Evolutionary conservation across 306 rosid species (phyloP), one percentile per base, ranked within the genome.

Genomic region (Vigna radiata): DNA sequence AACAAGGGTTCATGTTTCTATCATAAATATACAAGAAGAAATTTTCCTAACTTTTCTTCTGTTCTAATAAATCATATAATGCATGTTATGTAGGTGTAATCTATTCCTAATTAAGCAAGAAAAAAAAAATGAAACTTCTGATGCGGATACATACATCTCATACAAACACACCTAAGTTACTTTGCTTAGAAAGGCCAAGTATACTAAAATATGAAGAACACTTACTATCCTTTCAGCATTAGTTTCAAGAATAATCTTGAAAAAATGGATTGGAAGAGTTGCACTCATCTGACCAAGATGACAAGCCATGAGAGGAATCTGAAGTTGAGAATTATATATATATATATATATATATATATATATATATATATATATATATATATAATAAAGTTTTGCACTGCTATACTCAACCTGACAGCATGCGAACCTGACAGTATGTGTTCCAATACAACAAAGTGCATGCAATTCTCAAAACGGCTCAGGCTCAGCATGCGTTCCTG

Each of bases 211-310:
- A 27, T 27, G 31, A 27, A 27, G 4, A 27, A 27, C 31, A 27
- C 31, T 39, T 54, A 77, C 81, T 16, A 66, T 9, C 19, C 21
- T 53, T 77, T 39, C 27, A 41, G 25, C 15, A 54, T 66, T 66
- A 12, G 80, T 21, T 19, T 76, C 1, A 25, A 65, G 54, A 52
- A 76, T 76, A 37, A 53, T 16, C 73, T 65, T 53, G 58, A 77
- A 77, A 56, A 77, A 66, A 17, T 5, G 46, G 21, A 67, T 13
- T 6, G 75, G 75, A 16, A 77, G 13, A 11, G 18, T 3, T 39
- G 46, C 21, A 23, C 41, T 53, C 5, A 16, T 8, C 5, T 8
- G 17, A 13, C 3, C 13, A 64, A 0, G 11, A 36, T 23, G 73
- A 65, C 54, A 3, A 52, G 41, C 53, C 80, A 76, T 65, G 72